Percentiles rank a stretch among this genome's conserved stretches.
Conservation (phyloP, 768 basidiomycete species). For the Rhodotorula kratochvilovae region DNA sequence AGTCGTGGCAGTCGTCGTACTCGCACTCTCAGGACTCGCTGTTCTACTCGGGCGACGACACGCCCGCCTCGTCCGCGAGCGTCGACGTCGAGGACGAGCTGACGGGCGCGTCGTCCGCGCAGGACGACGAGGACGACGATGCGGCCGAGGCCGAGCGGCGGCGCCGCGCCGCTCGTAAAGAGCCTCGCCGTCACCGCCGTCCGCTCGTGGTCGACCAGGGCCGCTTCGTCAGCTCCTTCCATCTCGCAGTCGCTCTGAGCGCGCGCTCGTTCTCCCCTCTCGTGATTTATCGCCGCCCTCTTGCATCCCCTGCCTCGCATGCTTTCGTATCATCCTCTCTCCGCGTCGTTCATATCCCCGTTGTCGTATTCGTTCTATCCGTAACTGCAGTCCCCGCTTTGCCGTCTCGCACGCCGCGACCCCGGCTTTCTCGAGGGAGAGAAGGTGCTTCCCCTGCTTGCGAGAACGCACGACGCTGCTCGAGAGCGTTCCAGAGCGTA, state of each 20-base stretch:
- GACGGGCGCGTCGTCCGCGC: background rate
- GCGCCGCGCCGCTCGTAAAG: background rate
- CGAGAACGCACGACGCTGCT: no score
- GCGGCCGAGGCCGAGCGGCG: background rate
- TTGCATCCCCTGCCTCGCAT: background rate
- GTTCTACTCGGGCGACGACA: constrained; percentile 16
- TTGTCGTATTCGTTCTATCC: background rate
- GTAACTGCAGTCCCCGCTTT: background rate
- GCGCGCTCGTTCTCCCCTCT: no score
- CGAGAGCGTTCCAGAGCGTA: no score
- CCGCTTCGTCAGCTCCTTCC: background rate
- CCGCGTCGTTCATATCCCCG: fast-evolving
- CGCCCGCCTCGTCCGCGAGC: background rate
- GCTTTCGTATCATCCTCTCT: background rate
- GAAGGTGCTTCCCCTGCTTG: no score
- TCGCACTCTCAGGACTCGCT: constrained; percentile 9
- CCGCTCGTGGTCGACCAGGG: background rate
- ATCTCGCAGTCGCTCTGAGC: background rate
- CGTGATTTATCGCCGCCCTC: background rate
- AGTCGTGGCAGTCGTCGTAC: constrained; percentile 9
- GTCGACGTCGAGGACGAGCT: background rate
- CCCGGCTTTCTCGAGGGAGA: no score
- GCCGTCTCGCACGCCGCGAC: no score
- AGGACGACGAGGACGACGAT: constrained; percentile 7
- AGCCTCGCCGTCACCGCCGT: no score